Base-by-base conservation (phyloP, 2,329 filamentous ascomycete species). In the Moelleriella libera region DNA sequence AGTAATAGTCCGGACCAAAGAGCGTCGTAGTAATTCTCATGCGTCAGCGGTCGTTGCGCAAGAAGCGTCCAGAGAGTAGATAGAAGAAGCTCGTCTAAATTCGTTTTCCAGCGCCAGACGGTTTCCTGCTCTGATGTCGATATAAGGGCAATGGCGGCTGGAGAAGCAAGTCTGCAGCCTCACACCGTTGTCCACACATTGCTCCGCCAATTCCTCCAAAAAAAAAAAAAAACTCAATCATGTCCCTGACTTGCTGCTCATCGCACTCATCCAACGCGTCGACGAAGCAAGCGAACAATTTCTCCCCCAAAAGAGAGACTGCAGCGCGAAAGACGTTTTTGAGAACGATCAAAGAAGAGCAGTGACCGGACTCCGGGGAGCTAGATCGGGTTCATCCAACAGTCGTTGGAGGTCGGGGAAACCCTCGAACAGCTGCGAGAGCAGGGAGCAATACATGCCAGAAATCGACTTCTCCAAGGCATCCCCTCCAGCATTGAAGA, bases 381-480 rank as follows among this genome's bases (percentile, higher is more conserved):
- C 42, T 30, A 29, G 11, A 8, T 30, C 29, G 6, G 29, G 8
- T 8, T 6, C 31, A 29, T 50, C 41, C 4, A 44, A 45, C 10
- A 47, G 7, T 7, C 31, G 6, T 14, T 45, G 48, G 5, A 53
- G 52, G 62, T 55, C 2, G 57, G 56, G 4, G 57, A 34, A 10
- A 54, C 49, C 0, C 59, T 44, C 0, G 0, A 51, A 37, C 29
- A 77, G 56, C 48, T 77, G 70, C 6, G 58, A 54, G 1, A 77
- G 49, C 6, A 78, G 52, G 1, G 70, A 71, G 6, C 71, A 65
- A 52, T 75, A 75, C 54, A 78, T 63, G 3, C 75, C 74, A 1
- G 59, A 14, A 0, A 61, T 61, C 0, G 70, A 66, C 49, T 63
- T 71, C 50, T 77, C 69, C 7, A 71, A 55, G 9, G 55, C 30